Evolutionary conservation across 140 eudicot species (phyloP).

Genomic region (Erigeron philadelphicus): DNA sequence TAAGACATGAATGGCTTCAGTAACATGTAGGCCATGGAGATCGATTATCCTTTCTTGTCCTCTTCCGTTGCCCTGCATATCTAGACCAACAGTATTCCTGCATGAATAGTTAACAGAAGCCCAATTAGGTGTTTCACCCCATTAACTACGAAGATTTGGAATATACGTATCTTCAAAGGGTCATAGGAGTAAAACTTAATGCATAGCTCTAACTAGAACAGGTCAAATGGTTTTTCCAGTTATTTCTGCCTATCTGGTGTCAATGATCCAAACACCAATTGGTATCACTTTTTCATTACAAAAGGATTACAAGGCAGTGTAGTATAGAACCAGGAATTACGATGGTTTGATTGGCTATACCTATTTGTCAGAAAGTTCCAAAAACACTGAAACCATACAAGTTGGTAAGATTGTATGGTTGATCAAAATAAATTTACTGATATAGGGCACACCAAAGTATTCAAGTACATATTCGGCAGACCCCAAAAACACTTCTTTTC

Average conservation of each 20-base stretch:
- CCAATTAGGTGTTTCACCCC: background rate
- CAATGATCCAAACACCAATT: background rate
- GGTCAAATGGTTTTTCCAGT: background rate
- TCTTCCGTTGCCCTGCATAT: constrained; percentile 49
- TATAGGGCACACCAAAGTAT: background rate
- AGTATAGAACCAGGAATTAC: background rate
- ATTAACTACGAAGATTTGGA: background rate
- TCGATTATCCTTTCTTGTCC: constrained; percentile 77
- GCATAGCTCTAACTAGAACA: background rate
- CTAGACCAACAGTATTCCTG: constrained; percentile 60
- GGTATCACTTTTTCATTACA: no score
- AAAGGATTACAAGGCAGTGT: background rate
- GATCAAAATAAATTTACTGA: background rate
- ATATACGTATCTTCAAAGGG: background rate
- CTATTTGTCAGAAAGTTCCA: no score
- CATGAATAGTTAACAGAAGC: background rate
- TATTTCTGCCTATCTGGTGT: background rate
- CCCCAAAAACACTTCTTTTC: no score
- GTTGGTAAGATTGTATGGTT: background rate
- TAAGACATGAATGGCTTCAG: constrained; percentile 79
- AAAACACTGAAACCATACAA: no score
- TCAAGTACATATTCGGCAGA: background rate
- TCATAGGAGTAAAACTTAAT: background rate
- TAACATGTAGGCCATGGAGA: constrained; percentile 85
- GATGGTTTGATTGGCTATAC: no score